These are phyloP conservation scores for Clonostachys rhizophaga DNA, from an alignment of 2,329 filamentous ascomycete genomes.

Conservation along the genomic window DNA sequence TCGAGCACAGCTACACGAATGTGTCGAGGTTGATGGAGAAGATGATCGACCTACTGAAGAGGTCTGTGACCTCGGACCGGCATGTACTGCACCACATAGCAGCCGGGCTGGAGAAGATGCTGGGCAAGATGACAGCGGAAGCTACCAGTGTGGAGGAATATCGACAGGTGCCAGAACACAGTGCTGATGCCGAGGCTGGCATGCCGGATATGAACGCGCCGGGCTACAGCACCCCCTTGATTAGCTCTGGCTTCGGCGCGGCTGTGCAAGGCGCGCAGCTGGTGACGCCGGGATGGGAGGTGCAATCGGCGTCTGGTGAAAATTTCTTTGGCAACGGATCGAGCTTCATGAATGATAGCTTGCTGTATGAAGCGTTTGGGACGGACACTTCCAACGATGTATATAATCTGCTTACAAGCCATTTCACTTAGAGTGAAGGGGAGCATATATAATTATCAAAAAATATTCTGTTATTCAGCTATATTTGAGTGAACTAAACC, in stretches of 20 bases:
- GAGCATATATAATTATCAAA: not conserved
- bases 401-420: constrained; percentile 1
- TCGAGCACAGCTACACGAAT: constrained; percentile 16
- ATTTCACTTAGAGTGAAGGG: not conserved
- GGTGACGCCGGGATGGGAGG: not conserved
- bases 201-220: no score
- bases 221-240: not conserved
- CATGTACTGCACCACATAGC: constrained; percentile 29
- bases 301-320: not conserved
- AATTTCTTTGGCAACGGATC: constrained; percentile 9
- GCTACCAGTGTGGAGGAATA: not conserved
- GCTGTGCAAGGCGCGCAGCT: not conserved
- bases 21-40: constrained; percentile 20
- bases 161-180: not conserved
- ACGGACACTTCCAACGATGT: constrained; percentile 1
- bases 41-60: constrained; percentile 21
- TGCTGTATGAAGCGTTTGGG: constrained; percentile 20
- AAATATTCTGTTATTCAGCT: not conserved
- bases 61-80: constrained; percentile 21
- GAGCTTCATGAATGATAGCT: constrained; percentile 13
- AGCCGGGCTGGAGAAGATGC: constrained; percentile 25
- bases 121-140: constrained; percentile 7
- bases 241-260: not conserved
- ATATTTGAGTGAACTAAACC: not conserved
- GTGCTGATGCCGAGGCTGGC: not conserved